Evolutionary conservation across 345 rosid species (phyloP).

Genomic region (Geranium rotundifolium): DNA sequence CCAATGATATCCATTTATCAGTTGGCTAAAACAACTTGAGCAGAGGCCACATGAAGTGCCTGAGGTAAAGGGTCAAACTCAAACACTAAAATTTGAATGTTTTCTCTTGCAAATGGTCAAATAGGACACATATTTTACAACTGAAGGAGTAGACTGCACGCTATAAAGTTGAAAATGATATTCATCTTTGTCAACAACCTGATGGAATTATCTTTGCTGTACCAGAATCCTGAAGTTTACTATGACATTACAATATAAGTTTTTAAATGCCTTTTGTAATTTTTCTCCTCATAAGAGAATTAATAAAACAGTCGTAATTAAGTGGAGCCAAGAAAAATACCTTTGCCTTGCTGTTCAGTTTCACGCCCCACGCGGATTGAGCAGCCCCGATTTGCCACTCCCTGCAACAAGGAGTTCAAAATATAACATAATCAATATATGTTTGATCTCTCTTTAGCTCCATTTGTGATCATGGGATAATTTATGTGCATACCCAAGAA

Average conservation of each 20-base stretch:
- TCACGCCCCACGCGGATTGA: constrained; percentile 96
- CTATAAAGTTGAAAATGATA: not conserved
- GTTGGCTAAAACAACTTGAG: too few species aligned
- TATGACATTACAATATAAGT: too few species aligned
- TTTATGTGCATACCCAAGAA: constrained; percentile 61
- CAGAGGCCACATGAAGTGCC: too few species aligned
- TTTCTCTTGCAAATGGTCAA: too few species aligned
- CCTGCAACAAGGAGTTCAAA: constrained; percentile 31
- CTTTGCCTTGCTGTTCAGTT: constrained; percentile 86
- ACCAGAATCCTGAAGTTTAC: too few species aligned
- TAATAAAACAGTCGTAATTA: not conserved
- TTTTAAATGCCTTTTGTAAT: not conserved
- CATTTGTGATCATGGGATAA: not conserved
- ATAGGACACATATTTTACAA: too few species aligned
- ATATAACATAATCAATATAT: constrained; percentile 2
- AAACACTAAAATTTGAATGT: too few species aligned
- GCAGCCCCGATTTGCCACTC: constrained; percentile 96
- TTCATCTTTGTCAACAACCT: not conserved
- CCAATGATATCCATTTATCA: too few species aligned
- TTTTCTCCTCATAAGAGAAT: not conserved
- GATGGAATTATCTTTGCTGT: not conserved
- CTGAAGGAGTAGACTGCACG: too few species aligned
- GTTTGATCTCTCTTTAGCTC: not conserved
- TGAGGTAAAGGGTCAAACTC: too few species aligned
- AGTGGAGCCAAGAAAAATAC: constrained; percentile 18